phyloP scores from a whole-genome alignment of 768 basidiomycete genomes.

The Neoboletus brunneissimus region DNA sequence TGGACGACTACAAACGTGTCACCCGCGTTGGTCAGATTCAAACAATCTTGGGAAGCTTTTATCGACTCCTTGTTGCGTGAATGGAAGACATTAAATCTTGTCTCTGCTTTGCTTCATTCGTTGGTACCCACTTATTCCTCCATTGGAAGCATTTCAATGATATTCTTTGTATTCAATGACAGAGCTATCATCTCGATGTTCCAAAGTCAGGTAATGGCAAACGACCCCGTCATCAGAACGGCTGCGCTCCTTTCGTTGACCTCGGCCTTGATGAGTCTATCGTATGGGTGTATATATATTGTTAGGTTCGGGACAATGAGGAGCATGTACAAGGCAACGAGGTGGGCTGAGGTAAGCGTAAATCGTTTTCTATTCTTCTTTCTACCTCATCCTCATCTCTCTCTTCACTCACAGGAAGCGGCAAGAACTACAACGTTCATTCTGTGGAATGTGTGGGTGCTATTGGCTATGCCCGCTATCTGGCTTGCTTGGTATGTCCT shows the following conservation, averaged over 20 bases:
- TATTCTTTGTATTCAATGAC: not conserved
- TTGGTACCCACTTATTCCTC: conserved; percentile 25
- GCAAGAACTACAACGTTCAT: conserved; percentile 45
- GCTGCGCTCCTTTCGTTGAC: conserved; percentile 62
- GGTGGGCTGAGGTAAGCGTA: conserved; percentile 64
- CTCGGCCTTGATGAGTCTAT: conserved; percentile 66
- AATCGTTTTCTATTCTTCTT: not conserved
- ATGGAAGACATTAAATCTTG: conserved; percentile 75
- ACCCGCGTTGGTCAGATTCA: conserved; percentile 64
- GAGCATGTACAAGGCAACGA: conserved; percentile 65
- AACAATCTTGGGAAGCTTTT: conserved; percentile 65
- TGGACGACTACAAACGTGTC: conserved; percentile 52
- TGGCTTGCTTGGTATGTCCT: conserved; percentile 64
- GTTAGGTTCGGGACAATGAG: conserved; percentile 71
- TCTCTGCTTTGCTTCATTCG: conserved; percentile 62
- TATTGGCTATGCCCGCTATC: conserved; percentile 63
- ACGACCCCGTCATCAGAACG: conserved; percentile 61
- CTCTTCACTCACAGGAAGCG: conserved; percentile 47
- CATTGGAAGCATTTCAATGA: not conserved
- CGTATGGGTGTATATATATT: conserved; percentile 73
- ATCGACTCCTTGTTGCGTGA: conserved; percentile 67
- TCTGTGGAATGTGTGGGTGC: conserved; percentile 67
- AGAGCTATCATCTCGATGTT: conserved; percentile 73
- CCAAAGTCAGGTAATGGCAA: conserved; percentile 48
- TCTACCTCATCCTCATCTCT: not conserved